phyloP scores from a whole-genome alignment of 2,329 filamentous ascomycete species.

The Fusarium beomiforme region DNA sequence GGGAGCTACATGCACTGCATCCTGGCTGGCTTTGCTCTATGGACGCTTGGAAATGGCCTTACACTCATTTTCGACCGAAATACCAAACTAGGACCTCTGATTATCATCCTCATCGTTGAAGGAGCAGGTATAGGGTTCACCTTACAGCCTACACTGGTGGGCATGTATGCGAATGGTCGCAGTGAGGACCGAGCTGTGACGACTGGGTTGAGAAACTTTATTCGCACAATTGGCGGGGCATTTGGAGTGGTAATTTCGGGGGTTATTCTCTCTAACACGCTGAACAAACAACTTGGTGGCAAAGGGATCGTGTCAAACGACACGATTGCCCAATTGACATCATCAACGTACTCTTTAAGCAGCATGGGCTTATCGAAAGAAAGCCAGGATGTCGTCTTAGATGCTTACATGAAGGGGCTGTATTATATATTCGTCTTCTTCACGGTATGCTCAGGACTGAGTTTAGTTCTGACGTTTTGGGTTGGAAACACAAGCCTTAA shows the following conservation, averaged over 20 bases:
- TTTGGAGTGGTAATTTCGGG: not conserved
- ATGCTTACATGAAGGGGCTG: not conserved
- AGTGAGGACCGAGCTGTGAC: not conserved
- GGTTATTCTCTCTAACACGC: not conserved
- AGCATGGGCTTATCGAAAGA: not conserved
- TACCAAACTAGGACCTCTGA: not conserved
- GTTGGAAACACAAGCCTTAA: constrained; percentile 2
- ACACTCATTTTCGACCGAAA: not conserved
- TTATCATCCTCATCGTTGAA: not conserved
- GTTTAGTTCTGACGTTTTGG: not conserved
- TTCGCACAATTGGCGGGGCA: constrained; percentile 4
- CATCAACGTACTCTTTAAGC: not conserved
- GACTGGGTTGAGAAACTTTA: not conserved
- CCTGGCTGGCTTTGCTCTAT: not conserved
- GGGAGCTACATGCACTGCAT: not conserved
- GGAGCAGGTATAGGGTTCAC: not conserved
- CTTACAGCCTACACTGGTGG: not conserved
- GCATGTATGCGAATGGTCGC: not conserved
- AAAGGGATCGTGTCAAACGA: not conserved
- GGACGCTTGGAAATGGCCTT: not conserved
- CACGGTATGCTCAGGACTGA: not conserved
- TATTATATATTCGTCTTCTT: not conserved
- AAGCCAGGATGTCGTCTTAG: not conserved
- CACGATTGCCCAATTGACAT: not conserved
- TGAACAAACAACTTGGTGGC: not conserved